phyloP scores from a whole-genome alignment of 139 green algal species.

The Nannochloris sp. region DNA sequence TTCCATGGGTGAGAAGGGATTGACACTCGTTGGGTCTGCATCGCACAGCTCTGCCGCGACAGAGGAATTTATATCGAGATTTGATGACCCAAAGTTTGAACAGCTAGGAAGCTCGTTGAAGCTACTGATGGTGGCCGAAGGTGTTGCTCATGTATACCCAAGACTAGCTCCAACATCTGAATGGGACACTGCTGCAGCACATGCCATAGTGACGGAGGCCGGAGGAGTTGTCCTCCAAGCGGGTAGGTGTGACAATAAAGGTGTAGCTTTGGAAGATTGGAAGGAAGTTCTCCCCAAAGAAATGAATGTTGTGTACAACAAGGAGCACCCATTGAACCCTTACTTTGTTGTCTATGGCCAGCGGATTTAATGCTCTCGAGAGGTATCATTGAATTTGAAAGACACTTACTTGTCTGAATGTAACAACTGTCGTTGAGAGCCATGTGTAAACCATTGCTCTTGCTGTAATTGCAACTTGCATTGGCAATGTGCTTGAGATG shows the following conservation, averaged over 20 bases:
- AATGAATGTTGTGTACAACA: slow-evolving; percentile 71
- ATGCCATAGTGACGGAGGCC: slow-evolving; percentile 76
- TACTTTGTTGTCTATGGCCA: slow-evolving; percentile 80
- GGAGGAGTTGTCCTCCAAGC: slow-evolving; percentile 70
- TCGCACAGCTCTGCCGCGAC: slow-evolving; percentile 55
- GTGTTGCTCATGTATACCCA: slow-evolving; percentile 71
- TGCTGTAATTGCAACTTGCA: too few relatives aligned
- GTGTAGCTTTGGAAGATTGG: slow-evolving; percentile 66
- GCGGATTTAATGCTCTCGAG: slow-evolving; percentile 3
- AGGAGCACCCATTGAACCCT: slow-evolving; percentile 71
- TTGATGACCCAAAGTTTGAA: slow-evolving; percentile 51
- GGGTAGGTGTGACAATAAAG: slow-evolving; percentile 60
- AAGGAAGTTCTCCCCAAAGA: slow-evolving; percentile 49
- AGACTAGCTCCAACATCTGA: slow-evolving; percentile 57
- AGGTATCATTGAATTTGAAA: too few relatives aligned
- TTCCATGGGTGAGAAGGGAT: slow-evolving; percentile 18
- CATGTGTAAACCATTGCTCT: too few relatives aligned
- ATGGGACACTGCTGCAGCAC: slow-evolving; percentile 79
- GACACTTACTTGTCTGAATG: too few relatives aligned
- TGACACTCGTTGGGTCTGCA: slow-evolving; percentile 47
- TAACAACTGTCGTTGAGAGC: too few relatives aligned
- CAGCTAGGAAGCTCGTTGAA: slow-evolving; percentile 72
- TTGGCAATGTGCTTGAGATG: too few relatives aligned
- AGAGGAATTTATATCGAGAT: slow-evolving; percentile 59
- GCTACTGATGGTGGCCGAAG: slow-evolving; percentile 76